phyloP scores from a whole-genome alignment of 352 stramenopile genomes.

The Aphanomyces euteiches region DNA sequence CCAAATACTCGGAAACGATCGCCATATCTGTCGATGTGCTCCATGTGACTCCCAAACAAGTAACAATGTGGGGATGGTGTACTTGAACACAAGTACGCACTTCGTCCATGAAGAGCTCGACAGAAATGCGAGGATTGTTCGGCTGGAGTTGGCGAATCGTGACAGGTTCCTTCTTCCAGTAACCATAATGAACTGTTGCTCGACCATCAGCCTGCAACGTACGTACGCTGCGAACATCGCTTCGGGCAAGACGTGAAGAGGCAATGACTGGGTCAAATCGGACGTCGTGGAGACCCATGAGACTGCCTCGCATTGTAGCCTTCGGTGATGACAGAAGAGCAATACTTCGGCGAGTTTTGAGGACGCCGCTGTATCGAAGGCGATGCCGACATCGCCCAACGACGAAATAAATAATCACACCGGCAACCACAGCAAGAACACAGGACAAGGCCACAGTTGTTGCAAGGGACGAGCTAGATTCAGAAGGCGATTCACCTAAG shows the following conservation, averaged over 20 bases:
- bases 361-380: neutral
- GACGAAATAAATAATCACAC: neutral
- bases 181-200: neutral
- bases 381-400: neutral
- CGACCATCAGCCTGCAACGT: neutral
- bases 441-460: neutral
- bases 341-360: neutral
- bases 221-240: constrained; percentile 6
- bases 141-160: constrained; percentile 19
- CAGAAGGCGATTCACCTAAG: neutral
- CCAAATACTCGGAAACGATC: constrained; percentile 45
- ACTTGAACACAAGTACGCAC: constrained; percentile 5
- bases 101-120: constrained; percentile 28
- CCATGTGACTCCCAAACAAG: constrained; percentile 24
- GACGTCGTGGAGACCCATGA: constrained; percentile 21
- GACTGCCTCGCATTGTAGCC: neutral
- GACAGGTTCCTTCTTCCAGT: constrained; percentile 19
- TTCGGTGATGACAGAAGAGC: neutral
- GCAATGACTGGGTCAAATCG: constrained; percentile 26
- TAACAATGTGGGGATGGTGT: constrained; percentile 8
- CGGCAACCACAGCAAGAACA: neutral
- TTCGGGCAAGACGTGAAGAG: neutral
- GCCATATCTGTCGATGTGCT: constrained; percentile 32
- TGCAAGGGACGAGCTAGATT: neutral
- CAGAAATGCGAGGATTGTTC: neutral